Conservation (phyloP, 2,329 filamentous ascomycete species). For the Penicillium sp. region DNA sequence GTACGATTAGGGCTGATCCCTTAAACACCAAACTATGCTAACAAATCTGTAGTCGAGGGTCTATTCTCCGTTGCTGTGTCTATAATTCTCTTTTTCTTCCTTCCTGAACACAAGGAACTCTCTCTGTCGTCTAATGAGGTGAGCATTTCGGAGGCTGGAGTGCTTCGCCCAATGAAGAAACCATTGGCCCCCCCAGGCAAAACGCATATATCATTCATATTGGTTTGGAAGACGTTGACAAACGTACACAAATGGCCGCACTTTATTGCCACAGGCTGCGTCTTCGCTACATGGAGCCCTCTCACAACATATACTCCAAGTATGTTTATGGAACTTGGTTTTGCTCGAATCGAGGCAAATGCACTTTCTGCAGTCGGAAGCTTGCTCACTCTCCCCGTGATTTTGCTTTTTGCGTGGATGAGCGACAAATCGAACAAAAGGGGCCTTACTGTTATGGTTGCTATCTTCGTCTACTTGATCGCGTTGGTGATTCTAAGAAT, state of each 20-base stretch:
- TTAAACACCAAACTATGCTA: background rate
- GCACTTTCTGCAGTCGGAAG: conserved; percentile 46
- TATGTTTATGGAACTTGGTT: conserved; percentile 44
- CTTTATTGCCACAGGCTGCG: conserved; percentile 51
- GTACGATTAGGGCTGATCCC: conserved; percentile 27
- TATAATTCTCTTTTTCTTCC: conserved; percentile 41
- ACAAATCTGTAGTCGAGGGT: conserved; percentile 44
- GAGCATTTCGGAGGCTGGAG: background rate
- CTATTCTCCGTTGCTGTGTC: conserved; percentile 46
- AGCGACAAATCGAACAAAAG: conserved; percentile 50
- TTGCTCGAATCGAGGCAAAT: conserved; percentile 49
- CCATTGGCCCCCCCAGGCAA: conserved; percentile 34
- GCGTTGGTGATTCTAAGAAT: conserved; percentile 44
- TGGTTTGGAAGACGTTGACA: conserved; percentile 48
- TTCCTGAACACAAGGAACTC: conserved; percentile 21
- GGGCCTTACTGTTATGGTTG: conserved; percentile 47
- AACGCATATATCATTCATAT: conserved; percentile 37
- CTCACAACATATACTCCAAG: conserved; percentile 53
- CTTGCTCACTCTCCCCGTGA: conserved; percentile 49
- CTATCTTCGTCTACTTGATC: conserved; percentile 49
- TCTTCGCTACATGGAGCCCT: conserved; percentile 56
- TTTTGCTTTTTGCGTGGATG: conserved; percentile 51
- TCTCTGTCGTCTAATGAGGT: background rate
- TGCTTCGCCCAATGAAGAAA: conserved; percentile 32
- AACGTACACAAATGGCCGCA: conserved; percentile 52